Evolutionary conservation across 2,329 filamentous ascomycete genomes (phyloP).

Genomic region (Colletotrichum sp.): DNA sequence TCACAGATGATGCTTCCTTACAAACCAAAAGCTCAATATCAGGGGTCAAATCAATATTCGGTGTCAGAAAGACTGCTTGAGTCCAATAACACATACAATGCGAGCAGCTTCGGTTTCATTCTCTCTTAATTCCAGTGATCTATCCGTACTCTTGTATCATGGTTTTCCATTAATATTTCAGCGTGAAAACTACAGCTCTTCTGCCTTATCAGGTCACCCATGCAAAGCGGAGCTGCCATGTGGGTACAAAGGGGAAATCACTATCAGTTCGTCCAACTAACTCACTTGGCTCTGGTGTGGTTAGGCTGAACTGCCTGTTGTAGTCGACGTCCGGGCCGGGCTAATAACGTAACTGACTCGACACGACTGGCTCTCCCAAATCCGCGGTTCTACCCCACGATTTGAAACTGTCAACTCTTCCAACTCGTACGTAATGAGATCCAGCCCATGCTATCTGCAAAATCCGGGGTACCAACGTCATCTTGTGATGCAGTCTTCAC

Average conservation of each 20-base stretch:
- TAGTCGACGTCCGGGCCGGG: not conserved
- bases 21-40: accelerated
- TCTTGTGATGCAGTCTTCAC: not conserved
- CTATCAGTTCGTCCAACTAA: not conserved
- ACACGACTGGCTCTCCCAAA: not conserved
- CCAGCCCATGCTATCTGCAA: not conserved
- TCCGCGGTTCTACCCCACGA: not conserved
- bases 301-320: not conserved
- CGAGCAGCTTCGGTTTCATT: not conserved
- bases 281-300: not conserved
- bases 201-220: not conserved
- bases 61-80: accelerated
- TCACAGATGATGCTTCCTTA: not conserved
- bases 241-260: not conserved
- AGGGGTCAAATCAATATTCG: not conserved
- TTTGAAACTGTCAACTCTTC: not conserved
- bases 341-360: not conserved
- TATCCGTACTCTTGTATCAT: not conserved
- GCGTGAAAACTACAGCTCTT: not conserved
- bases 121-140: not conserved
- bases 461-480: not conserved
- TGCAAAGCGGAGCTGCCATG: not conserved
- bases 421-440: not conserved
- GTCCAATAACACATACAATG: accelerated
- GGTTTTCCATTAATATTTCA: not conserved